A percentile compares a stretch with the other conserved stretches of the same genome.
Conservation (phyloP, 2,329 filamentous ascomycete genomes). For the Penicillium polonicum region DNA sequence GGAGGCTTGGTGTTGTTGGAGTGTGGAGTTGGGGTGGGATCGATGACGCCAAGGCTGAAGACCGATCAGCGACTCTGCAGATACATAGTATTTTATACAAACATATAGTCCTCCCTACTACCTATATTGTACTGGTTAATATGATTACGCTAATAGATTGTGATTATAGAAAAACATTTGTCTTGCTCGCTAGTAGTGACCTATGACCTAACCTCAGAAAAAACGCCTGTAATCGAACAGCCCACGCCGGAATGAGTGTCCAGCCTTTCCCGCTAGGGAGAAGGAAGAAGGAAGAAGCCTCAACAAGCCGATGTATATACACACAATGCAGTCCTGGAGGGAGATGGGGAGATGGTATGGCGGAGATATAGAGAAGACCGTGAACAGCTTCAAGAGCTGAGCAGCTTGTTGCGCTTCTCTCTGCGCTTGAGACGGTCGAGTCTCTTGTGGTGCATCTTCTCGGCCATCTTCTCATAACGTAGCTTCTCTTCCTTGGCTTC, state of each 20-base stretch:
- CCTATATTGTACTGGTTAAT: too few species aligned
- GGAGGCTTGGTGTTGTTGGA: not conserved
- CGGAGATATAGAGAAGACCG: constrained; percentile 10
- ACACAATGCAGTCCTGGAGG: constrained; percentile 2
- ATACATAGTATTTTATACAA: too few species aligned
- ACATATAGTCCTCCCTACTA: not conserved
- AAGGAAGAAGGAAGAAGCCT: not conserved
- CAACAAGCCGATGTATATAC: constrained; percentile 2
- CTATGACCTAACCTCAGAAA: constrained; percentile 16
- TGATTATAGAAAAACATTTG: constrained; percentile 7
- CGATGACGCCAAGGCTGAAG: constrained; percentile 9
- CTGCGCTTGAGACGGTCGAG: constrained; percentile 90
- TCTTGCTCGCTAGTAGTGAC: constrained; percentile 11
- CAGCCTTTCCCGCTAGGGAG: constrained; percentile 4
- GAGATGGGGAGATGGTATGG: not conserved
- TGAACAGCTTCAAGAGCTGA: constrained; percentile 41
- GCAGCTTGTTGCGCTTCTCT: constrained; percentile 77
- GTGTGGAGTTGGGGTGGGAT: constrained; percentile 7
- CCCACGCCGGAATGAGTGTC: constrained; percentile 6
- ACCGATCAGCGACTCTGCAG: not conserved
- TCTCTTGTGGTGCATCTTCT: constrained; percentile 96
- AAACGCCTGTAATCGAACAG: constrained; percentile 18
- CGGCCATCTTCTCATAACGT: constrained; percentile 87
- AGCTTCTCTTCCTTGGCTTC: constrained; percentile 90
- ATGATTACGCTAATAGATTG: not conserved